These are phyloP conservation scores for Cephalotrichum gorgonifer DNA, from an alignment of 2,329 filamentous ascomycete genomes.

Conservation along the genomic window DNA sequence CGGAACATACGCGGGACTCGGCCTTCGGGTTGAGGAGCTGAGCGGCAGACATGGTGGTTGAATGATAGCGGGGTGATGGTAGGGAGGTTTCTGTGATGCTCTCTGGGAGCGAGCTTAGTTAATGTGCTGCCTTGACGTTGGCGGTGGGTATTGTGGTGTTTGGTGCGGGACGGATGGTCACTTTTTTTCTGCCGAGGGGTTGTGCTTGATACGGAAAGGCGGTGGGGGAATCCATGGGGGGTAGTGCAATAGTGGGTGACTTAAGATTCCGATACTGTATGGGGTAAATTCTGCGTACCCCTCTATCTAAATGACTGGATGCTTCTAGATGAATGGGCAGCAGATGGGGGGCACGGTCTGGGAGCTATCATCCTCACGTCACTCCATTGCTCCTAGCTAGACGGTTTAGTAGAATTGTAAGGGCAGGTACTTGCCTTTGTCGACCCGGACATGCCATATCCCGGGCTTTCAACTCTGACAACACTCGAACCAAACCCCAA, in stretches of 20 bases:
- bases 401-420: no score
- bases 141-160: background rate
- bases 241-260: background rate
- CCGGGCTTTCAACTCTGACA: no score
- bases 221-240: background rate
- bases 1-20: slow-evolving; percentile 73
- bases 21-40: slow-evolving; percentile 98
- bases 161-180: slow-evolving; percentile 5
- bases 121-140: slow-evolving; percentile 5
- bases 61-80: slow-evolving; percentile 6
- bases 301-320: background rate
- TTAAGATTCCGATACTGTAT: no score
- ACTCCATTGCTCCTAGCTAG: no score
- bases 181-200: slow-evolving; percentile 3
- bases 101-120: background rate
- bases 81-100: background rate
- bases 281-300: background rate
- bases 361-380: background rate
- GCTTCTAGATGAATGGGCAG: background rate
- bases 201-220: background rate
- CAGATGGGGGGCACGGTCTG: no score
- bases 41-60: slow-evolving; percentile 75
- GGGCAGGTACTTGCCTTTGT: no score
- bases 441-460: no score
- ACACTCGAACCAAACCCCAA: no score